Evolutionary conservation across 2,329 filamentous ascomycete genomes (phyloP), one percentile per base, ranked within the genome.

Genomic region (Colletotrichum shisoi): DNA sequence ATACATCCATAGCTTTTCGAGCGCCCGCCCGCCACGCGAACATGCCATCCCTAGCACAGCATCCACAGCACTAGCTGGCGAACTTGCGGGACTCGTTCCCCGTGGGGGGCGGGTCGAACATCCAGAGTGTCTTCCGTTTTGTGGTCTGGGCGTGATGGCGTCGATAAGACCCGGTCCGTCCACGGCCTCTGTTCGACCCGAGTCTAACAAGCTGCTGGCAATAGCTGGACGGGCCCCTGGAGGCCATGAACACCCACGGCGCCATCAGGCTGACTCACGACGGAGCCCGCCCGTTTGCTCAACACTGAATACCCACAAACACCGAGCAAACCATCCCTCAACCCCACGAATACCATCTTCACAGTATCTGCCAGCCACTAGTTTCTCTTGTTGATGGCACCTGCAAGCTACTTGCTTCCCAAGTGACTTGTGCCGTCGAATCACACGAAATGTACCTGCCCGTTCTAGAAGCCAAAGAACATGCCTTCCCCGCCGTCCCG

Each of bases 71-170:
- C 49, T 39, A 46, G n/a, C 61, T 58, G 39, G 37, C 13, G 61
- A 64, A 64, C 40, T 54, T 67, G 64, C 61, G 61, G 61, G 64
- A 63, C 64, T 46, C 11, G 4, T 53, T 67, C 64, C 64, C 64
- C 64, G 5, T 67, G 64, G 64, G 64, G 64, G 27, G 61, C 61
- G 64, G 64, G 31, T 11, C 19, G 34, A 13, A 27, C 12, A 3
- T 34, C 19, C 3, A 3, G 8, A 34, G 31, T 34, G 9, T 40
- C 15, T 5, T 8, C 53, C 53, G 34, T 63, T 21, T 63, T 45
- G 5, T 27, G 61, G 17, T 19, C 17, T 39, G 15, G 31, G 24
- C 17, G 21, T 9, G 31, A 17, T 34, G 31, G 31, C 31, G 31
- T 45, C 24, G n/a, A 39, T n/a, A 6, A 9, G 9, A 15, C 7